Conservation (phyloP, 2,329 filamentous ascomycete genomes). For the Aspergillus neotritici region DNA sequence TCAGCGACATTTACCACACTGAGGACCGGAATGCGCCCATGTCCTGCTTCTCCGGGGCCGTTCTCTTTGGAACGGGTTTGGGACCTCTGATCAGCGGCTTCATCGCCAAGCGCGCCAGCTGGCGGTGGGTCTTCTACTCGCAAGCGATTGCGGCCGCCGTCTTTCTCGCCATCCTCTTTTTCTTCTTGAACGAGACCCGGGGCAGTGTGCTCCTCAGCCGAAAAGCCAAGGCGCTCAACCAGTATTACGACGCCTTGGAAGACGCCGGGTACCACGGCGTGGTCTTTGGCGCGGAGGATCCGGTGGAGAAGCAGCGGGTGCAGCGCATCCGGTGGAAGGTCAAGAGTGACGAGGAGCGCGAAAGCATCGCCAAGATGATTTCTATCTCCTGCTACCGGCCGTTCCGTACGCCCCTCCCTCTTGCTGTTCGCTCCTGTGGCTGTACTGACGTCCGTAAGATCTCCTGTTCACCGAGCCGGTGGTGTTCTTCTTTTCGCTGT, state of each 20-base stretch:
- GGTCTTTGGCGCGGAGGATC: constrained; percentile 35
- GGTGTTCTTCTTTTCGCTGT: constrained; percentile 66
- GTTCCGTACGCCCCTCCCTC: constrained; percentile 47
- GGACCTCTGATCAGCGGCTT: constrained; percentile 66
- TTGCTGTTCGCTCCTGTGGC: background rate
- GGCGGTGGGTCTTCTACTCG: constrained; percentile 82
- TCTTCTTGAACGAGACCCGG: constrained; percentile 72
- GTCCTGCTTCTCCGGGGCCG: constrained; percentile 71
- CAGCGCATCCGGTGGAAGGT: constrained; percentile 69
- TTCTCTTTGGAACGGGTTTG: constrained; percentile 67
- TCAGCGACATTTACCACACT: constrained; percentile 73
- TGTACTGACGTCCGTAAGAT: constrained; percentile 16
- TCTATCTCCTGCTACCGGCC: constrained; percentile 65
- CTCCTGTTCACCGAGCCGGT: constrained; percentile 57
- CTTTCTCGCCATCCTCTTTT: constrained; percentile 55
- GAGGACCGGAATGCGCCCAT: constrained; percentile 76
- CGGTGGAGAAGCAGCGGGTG: constrained; percentile 19
- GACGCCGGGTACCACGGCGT: constrained; percentile 52
- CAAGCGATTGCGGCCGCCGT: constrained; percentile 63
- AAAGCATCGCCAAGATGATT: constrained; percentile 61
- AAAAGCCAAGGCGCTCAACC: constrained; percentile 66
- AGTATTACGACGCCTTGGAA: constrained; percentile 70
- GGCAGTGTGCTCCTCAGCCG: constrained; percentile 68
- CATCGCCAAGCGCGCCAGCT: constrained; percentile 59
- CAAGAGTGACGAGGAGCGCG: constrained; percentile 66